Evolutionary conservation across 2,329 filamentous ascomycete species (phyloP), one percentile per base, ranked within the genome.

Genomic region (Lomentospora prolificans): DNA sequence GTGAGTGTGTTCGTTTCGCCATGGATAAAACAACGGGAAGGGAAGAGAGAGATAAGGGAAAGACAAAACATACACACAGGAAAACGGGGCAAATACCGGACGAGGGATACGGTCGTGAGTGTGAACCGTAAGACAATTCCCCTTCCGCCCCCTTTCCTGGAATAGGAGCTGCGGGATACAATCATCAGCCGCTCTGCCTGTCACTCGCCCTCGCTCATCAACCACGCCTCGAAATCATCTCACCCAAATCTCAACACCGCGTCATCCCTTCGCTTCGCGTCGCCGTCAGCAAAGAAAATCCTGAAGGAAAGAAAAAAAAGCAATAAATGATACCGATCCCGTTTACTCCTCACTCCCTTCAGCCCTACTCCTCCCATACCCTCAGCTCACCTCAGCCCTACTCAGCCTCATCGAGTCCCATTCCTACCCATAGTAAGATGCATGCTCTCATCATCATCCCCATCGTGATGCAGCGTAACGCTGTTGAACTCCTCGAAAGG

Each of bases 401-500:
- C 28, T 6, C 14, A 9, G 14, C 14, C 51, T 19, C 30, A 36
- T 10, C 31, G 14, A 17, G 22, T 14, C 51, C 33, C 36, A 53
- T n/a, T 55, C 53, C 41, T 55, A 24, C 48, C 24, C 22, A 51
- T 30, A 5, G 24, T 17, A 30, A 55, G 24, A 9, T 55, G 39
- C n/a, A 24, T 17, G n/a, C 41, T 22, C 8, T 44, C 55, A 57
- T 84, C 75, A 52, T 90, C 88, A 62, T 96, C 92, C 14, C 90
- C 94, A 57, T 97, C 94, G 67, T 99, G 94, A 70, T 97, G 92
- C 59, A 99, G 76, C 53, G 94, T 99, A 44, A 99, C 91, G 67
- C 90, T 95, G 76, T 97, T 99, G 72, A 99, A 99, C 70, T 97
- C 94, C 70, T 96, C 89, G 67, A 99, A 99, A 1, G 94, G 94